Conservation (phyloP, 164 flowering plant species). For the Warburgia ugandensis region DNA sequence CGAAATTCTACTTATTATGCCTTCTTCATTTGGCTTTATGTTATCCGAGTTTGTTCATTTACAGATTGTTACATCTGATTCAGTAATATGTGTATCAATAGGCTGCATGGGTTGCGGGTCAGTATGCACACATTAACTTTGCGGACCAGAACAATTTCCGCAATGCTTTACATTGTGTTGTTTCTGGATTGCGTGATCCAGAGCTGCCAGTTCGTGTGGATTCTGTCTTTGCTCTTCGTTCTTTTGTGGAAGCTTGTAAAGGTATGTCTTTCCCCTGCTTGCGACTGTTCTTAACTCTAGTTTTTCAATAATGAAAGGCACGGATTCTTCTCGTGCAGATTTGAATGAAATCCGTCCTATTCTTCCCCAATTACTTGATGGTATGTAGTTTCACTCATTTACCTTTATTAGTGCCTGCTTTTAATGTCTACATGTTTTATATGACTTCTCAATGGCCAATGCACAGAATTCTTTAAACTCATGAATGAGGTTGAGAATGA, state of each 20-base stretch:
- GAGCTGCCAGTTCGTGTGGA: slow-evolving; percentile 99
- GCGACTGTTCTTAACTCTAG: too few relatives aligned
- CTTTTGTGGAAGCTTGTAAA: slow-evolving; percentile 95
- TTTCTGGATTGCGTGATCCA: slow-evolving; percentile 87
- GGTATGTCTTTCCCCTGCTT: too few relatives aligned
- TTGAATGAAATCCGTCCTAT: slow-evolving; percentile 89
- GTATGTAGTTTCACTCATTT: slow-evolving; percentile 29
- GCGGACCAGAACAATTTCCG: slow-evolving; percentile 80
- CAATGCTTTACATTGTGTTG: slow-evolving; percentile 85
- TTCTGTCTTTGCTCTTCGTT: slow-evolving; percentile 94
- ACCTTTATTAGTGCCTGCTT: neutral
- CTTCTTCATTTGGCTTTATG: too few relatives aligned
- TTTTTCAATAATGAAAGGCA: too few relatives aligned
- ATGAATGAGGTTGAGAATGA: slow-evolving; percentile 99
- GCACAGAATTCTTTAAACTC: slow-evolving; percentile 86
- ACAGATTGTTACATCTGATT: too few relatives aligned
- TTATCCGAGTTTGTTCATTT: too few relatives aligned
- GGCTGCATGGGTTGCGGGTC: slow-evolving; percentile 99
- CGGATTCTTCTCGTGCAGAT: too few relatives aligned
- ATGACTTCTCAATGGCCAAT: neutral
- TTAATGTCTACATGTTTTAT: neutral
- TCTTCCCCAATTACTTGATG: slow-evolving; percentile 96
- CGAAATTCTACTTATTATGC: too few relatives aligned
- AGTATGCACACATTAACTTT: slow-evolving; percentile 86
- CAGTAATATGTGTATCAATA: too few relatives aligned